Evolutionary conservation across 805 yeast genomes (phyloP).

Genomic region (Saccharomycopsis guyanensis): DNA sequence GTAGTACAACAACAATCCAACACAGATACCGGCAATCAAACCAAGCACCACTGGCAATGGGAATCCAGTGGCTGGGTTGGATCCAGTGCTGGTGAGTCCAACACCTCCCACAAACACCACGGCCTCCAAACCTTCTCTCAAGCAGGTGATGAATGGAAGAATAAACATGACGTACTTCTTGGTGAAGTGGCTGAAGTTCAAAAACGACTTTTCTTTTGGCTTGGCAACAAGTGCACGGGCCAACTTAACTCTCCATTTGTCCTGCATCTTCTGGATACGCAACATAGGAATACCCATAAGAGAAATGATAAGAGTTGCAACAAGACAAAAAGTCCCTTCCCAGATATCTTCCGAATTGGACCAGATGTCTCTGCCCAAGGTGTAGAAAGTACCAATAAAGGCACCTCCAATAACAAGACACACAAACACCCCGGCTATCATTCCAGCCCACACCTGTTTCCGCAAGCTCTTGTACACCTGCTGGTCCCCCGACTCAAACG

Average conservation of each 20-base stretch:
- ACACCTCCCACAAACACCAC: slow-evolving; percentile 96
- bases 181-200: slow-evolving; percentile 45
- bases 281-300: slow-evolving; percentile 96
- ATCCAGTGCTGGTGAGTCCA: slow-evolving; percentile 51
- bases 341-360: slow-evolving; percentile 82
- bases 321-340: slow-evolving; percentile 92
- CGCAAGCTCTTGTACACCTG: slow-evolving; percentile 51
- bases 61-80: slow-evolving; percentile 54
- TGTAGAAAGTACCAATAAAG: slow-evolving; percentile 88
- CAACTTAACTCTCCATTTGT: slow-evolving; percentile 93
- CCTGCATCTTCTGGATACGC: slow-evolving; percentile 92
- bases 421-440: slow-evolving; percentile 59
- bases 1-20: slow-evolving; percentile 67
- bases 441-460: slow-evolving; percentile 86
- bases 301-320: slow-evolving; percentile 85
- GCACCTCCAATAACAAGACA: slow-evolving; percentile 87
- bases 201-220: slow-evolving; percentile 44
- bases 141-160: slow-evolving; percentile 81
- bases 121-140: slow-evolving; percentile 97
- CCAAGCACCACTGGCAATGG: slow-evolving; percentile 93
- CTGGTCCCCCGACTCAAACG: slow-evolving; percentile 50
- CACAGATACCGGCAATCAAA: slow-evolving; percentile 63
- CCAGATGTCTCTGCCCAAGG: slow-evolving; percentile 77
- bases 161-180: slow-evolving; percentile 83
- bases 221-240: slow-evolving; percentile 70